Conservation (phyloP, 805 yeast species). For the Ogataea ramenticola region DNA sequence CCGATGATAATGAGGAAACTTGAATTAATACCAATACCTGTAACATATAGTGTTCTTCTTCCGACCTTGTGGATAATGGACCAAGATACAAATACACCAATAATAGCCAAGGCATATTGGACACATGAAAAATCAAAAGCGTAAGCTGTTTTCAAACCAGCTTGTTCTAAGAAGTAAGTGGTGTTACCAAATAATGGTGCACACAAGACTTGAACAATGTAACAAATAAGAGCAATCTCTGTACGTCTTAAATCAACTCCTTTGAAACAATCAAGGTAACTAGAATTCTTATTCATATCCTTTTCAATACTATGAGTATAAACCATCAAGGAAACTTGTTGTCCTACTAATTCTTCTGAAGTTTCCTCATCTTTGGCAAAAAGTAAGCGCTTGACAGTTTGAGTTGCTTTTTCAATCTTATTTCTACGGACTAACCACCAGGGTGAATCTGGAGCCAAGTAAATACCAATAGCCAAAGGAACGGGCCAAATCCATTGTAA, state of each 20-base stretch:
- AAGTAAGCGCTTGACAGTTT: too few species aligned
- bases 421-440: constrained; percentile 45
- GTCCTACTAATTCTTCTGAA: constrained; percentile 2
- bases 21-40: constrained; percentile 3
- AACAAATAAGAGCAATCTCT: constrained; percentile 26
- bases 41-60: constrained; percentile 21
- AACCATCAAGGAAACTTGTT: constrained; percentile 2
- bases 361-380: too few species aligned
- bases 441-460: constrained; percentile 51
- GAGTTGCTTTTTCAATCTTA: constrained; percentile 31
- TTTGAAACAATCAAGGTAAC: constrained; percentile 36
- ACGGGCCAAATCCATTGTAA: constrained; percentile 58
- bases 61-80: constrained; percentile 30
- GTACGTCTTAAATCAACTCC: constrained; percentile 46
- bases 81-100: constrained; percentile 30
- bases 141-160: constrained; percentile 9
- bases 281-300: too few species aligned
- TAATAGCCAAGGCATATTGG: constrained; percentile 25
- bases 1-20: constrained; percentile 5
- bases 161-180: constrained; percentile 30
- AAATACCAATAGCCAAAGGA: constrained; percentile 25
- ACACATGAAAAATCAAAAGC: constrained; percentile 21
- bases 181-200: constrained; percentile 52
- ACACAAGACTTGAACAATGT: constrained; percentile 49
- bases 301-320: constrained; percentile 3